Percentiles rank a stretch among this genome's conserved stretches.
phyloP scores from a whole-genome alignment of 805 yeast genomes.

The Kodamaea fukazawae region DNA sequence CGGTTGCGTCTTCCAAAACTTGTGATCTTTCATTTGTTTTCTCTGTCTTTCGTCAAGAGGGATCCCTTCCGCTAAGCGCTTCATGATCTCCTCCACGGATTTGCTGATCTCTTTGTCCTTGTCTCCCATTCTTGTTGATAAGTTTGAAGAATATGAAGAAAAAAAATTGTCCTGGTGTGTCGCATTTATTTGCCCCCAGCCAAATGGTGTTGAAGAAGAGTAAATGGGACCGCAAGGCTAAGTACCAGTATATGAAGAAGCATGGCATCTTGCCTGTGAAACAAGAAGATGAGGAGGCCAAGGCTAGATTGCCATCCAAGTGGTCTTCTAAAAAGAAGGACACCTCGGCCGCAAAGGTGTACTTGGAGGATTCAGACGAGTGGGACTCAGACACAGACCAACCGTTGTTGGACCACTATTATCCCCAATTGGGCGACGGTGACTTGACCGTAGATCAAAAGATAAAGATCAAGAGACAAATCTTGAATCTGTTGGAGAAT shows the following conservation, averaged over 20 bases:
- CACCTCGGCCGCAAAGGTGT: conserved; percentile 11
- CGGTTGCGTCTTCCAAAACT: conserved; percentile 98
- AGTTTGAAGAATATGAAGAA: not conserved
- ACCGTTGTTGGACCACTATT: conserved; percentile 37
- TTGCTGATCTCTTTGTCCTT: conserved; percentile 18
- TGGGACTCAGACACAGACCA: conserved; percentile 42
- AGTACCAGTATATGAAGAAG: conserved; percentile 35
- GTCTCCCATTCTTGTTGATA: conserved; percentile 7
- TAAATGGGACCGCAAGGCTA: conserved; percentile 46
- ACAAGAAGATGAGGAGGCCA: conserved; percentile 13
- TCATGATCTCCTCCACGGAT: conserved; percentile 58
- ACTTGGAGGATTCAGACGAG: conserved; percentile 32
- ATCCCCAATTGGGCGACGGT: conserved; percentile 36
- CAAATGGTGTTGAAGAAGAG: conserved; percentile 41
- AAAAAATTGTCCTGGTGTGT: not conserved
- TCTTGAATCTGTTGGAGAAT: conserved; percentile 24
- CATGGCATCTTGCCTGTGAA: conserved; percentile 30
- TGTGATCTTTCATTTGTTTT: conserved; percentile 73
- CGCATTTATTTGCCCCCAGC: not conserved
- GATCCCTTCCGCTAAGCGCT: conserved; percentile 51
- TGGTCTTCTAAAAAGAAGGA: conserved; percentile 33
- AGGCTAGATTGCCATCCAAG: conserved; percentile 36
- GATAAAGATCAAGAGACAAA: conserved; percentile 34
- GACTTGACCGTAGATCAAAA: conserved; percentile 35
- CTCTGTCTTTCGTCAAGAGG: conserved; percentile 55